phyloP scores from a whole-genome alignment of 2,329 filamentous ascomycete genomes.

The Penicillium sp. region DNA sequence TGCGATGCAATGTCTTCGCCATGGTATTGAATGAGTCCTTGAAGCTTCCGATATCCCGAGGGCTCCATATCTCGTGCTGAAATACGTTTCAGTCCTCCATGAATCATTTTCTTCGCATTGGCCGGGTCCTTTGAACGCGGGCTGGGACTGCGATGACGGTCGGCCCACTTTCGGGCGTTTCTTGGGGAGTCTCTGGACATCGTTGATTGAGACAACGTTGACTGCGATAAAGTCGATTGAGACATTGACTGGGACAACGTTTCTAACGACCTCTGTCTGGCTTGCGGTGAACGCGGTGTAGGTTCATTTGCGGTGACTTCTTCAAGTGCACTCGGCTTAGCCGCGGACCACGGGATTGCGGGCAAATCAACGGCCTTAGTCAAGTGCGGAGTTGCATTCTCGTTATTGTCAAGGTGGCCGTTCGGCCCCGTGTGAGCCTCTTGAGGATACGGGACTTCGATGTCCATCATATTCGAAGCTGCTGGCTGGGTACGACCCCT shows the following conservation, averaged over 20 bases:
- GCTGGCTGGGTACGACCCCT: conserved; percentile 14
- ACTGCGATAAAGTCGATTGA: conserved; percentile 3
- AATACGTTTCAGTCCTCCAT: conserved; percentile 38
- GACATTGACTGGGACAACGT: conserved; percentile 9
- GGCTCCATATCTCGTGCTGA: conserved; percentile 38
- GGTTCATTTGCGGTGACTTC: conserved; percentile 42
- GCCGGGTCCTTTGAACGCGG: conserved; percentile 39
- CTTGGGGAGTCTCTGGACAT: conserved; percentile 27
- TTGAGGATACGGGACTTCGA: conserved; percentile 11
- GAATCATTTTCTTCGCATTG: conserved; percentile 39
- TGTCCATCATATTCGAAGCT: conserved; percentile 5
- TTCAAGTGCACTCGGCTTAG: conserved; percentile 35
- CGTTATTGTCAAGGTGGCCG: conserved; percentile 19
- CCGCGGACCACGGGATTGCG: conserved; percentile 21
- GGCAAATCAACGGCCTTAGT: conserved; percentile 17
- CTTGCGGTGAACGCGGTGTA: conserved; percentile 16
- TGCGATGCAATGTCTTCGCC: conserved; percentile 34
- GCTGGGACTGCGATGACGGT: conserved; percentile 36
- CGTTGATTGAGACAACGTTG: conserved; percentile 4
- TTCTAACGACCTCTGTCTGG: conserved; percentile 15
- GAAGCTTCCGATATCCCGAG: conserved; percentile 43
- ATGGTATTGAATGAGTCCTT: conserved; percentile 40
- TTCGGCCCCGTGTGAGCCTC: conserved; percentile 2
- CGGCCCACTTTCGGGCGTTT: conserved; percentile 34
- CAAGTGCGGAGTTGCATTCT: conserved; percentile 22